Evolutionary conservation across 495 filamentous ascomycete species (phyloP).

Genomic region (Penicillium chermesinum): DNA sequence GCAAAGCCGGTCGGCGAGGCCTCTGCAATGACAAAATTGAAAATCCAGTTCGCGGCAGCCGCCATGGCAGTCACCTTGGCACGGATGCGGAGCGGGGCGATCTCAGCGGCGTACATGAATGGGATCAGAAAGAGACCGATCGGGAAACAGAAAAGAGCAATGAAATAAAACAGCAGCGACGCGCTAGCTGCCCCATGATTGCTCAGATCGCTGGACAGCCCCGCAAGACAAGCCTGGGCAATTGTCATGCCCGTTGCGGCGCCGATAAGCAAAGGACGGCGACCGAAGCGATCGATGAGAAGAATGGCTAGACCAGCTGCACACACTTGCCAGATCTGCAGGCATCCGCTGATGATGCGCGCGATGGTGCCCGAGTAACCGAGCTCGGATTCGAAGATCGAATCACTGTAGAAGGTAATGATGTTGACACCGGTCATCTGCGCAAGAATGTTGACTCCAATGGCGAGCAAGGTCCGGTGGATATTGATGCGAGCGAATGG

Average conservation of each 20-base stretch:
- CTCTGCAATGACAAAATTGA: slow-evolving; percentile 29
- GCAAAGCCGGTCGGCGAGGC: slow-evolving; percentile 25
- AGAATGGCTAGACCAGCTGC: slow-evolving; percentile 21
- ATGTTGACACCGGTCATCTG: slow-evolving; percentile 29
- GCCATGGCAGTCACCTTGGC: slow-evolving; percentile 47
- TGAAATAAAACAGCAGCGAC: slow-evolving; percentile 51
- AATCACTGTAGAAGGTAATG: slow-evolving; percentile 27
- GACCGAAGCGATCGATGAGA: slow-evolving; percentile 24
- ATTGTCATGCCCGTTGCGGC: slow-evolving; percentile 55
- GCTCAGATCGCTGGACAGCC: slow-evolving; percentile 24
- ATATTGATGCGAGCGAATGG: slow-evolving; percentile 25
- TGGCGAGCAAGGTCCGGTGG: slow-evolving; percentile 20
- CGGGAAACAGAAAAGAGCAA: slow-evolving; percentile 62
- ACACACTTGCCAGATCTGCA: slow-evolving; percentile 27
- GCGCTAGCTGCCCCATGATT: slow-evolving; percentile 28
- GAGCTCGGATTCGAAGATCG: slow-evolving; percentile 17
- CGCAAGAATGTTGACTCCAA: slow-evolving; percentile 19
- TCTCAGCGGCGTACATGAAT: slow-evolving; percentile 66
- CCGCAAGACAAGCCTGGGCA: slow-evolving; percentile 55
- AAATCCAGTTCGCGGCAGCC: slow-evolving; percentile 28
- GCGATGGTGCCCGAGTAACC: slow-evolving; percentile 17
- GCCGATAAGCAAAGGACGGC: slow-evolving; percentile 53
- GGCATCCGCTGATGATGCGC: slow-evolving; percentile 18
- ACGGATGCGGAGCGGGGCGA: slow-evolving; percentile 61
- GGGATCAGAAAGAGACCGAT: slow-evolving; percentile 59